Evolutionary conservation across 768 basidiomycete genomes (phyloP).

Genomic region (Fomitopsis pulvina): DNA sequence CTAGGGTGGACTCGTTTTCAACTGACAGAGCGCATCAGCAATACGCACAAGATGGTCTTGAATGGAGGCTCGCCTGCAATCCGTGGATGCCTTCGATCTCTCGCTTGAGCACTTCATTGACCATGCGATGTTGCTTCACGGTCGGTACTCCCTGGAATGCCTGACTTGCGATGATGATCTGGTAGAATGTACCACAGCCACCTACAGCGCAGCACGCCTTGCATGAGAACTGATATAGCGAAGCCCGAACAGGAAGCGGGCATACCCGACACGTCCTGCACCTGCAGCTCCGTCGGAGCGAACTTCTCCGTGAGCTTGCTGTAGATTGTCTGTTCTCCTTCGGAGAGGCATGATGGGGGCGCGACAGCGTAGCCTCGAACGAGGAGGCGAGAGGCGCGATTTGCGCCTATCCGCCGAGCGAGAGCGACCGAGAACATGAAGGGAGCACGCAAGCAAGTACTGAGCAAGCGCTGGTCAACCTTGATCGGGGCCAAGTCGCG

Average conservation of each 20-base stretch:
- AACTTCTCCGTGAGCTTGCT: slow-evolving; percentile 71
- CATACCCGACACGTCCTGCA: slow-evolving; percentile 83
- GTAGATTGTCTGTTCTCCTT: slow-evolving; percentile 68
- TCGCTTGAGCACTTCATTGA: slow-evolving; percentile 78
- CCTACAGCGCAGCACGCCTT: slow-evolving; percentile 37
- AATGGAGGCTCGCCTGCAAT: slow-evolving; percentile 69
- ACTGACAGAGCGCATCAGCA: too few species aligned
- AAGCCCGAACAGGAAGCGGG: slow-evolving; percentile 1
- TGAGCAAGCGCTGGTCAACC: not conserved
- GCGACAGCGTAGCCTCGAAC: slow-evolving; percentile 14
- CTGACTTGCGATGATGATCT: slow-evolving; percentile 81
- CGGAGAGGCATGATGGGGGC: slow-evolving; percentile 25
- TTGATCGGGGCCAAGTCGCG: too few species aligned
- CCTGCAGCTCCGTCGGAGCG: slow-evolving; percentile 71
- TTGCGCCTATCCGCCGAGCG: slow-evolving; percentile 15
- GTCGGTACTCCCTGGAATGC: slow-evolving; percentile 80
- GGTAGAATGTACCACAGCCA: slow-evolving; percentile 96
- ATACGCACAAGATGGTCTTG: too few species aligned
- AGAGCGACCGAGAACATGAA: slow-evolving; percentile 20
- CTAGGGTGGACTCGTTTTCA: too few species aligned
- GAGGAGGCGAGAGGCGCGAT: slow-evolving; percentile 1
- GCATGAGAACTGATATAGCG: not conserved
- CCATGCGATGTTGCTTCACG: slow-evolving; percentile 91
- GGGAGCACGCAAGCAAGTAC: not conserved
- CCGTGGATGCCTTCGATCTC: slow-evolving; percentile 94